Conservation (phyloP, 73 alveolate species). For the Blepharisma japonicum region DNA sequence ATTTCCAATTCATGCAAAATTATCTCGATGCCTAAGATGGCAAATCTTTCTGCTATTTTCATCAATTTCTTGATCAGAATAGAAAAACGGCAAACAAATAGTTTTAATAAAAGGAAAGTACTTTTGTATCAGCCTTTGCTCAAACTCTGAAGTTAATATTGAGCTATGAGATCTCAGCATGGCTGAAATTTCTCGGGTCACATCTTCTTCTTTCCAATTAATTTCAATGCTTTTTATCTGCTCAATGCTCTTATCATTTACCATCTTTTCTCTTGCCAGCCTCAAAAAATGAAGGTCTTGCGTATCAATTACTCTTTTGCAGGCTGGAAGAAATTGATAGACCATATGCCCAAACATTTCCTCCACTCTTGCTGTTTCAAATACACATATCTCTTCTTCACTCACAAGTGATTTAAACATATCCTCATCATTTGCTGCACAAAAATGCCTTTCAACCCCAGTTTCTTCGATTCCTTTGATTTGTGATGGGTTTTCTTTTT, state of each 20-base stretch:
- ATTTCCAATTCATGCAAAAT: constrained; percentile 59
- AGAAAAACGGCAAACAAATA: constrained; percentile 35
- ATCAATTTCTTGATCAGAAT: constrained; percentile 32
- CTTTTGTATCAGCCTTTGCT: constrained; percentile 21
- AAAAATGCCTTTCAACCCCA: not conserved
- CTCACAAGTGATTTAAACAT: constrained; percentile 4
- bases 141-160: constrained; percentile 38
- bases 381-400: constrained; percentile 31
- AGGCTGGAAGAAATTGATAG: constrained; percentile 37
- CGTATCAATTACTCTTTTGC: constrained; percentile 38
- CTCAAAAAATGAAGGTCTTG: constrained; percentile 42
- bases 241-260: constrained; percentile 1
- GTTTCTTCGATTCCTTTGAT: not conserved
- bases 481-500: not conserved
- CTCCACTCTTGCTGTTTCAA: constrained; percentile 41
- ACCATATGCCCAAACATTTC: constrained; percentile 39
- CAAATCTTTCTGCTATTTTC: not conserved
- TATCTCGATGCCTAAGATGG: constrained; percentile 13
- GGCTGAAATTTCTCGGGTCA: not conserved
- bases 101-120: constrained; percentile 27
- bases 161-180: constrained; percentile 41
- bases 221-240: not conserved
- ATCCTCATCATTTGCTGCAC: not conserved
- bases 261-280: constrained; percentile 27
- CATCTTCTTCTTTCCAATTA: constrained; percentile 25